Evolutionary conservation across 768 basidiomycete species (phyloP).

Genomic region (Galerina marginata): DNA sequence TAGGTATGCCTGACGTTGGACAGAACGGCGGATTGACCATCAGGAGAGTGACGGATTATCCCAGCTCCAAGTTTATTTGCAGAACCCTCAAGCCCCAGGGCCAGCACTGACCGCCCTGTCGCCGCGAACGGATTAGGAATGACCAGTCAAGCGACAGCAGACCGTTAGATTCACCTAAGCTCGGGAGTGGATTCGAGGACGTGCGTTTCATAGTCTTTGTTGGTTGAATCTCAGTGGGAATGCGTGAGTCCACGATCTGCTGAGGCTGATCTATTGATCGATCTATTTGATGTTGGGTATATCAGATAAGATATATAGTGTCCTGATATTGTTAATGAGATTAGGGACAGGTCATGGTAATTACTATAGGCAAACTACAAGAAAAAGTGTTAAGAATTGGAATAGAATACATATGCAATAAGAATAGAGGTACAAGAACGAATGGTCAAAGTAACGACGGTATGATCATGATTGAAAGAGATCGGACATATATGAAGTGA

Average conservation of each 20-base stretch:
- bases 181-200: conserved; percentile 36
- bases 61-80: conserved; percentile 98
- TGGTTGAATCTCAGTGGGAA: too few relatives aligned
- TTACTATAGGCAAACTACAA: too few relatives aligned
- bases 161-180: conserved; percentile 35
- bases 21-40: conserved; percentile 77
- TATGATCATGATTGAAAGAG: too few relatives aligned
- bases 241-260: too few relatives aligned
- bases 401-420: too few relatives aligned
- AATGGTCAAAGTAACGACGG: too few relatives aligned
- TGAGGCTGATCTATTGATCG: too few relatives aligned
- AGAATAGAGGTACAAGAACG: too few relatives aligned
- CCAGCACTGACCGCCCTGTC: conserved; percentile 72
- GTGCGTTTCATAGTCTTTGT: conserved; percentile 30
- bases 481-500: neutral
- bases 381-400: too few relatives aligned
- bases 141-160: neutral
- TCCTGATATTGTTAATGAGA: too few relatives aligned
- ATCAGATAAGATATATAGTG: conserved; percentile 10
- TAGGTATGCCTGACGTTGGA: conserved; percentile 98
- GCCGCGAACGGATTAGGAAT: neutral
- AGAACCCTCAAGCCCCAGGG: conserved; percentile 96
- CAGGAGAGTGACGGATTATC: conserved; percentile 80
- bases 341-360: too few relatives aligned
- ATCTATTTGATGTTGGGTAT: neutral